Base-by-base conservation (phyloP, 2,329 filamentous ascomycete species). In the Akanthomyces dipterigenus region DNA sequence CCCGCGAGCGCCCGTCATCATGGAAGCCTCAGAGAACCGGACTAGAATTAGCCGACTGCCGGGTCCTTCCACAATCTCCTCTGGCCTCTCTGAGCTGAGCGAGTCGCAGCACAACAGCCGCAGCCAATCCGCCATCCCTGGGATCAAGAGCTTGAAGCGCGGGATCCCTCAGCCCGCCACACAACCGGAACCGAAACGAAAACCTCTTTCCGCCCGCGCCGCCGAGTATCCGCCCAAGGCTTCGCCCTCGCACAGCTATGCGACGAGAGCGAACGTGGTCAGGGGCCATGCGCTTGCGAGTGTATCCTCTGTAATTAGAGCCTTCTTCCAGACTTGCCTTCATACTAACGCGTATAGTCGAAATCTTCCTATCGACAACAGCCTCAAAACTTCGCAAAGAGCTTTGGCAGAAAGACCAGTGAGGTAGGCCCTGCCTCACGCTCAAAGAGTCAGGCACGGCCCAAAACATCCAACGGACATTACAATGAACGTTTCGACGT, bases 401-500 rank as follows among this genome's bases (percentile, higher is more conserved):
- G 83, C 67, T 71, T 85, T 31, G 84, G 86, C 1, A 67, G 74
- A 63, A 73, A 78, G 71, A n/a, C 78, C 83, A 64, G 79, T 82
- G 7, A 77, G 83, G 65, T 74, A 76, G 26, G 77, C 73, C 51
- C 74, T 69, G 64, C 79, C 68, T 70, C 76, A 61, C 75, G 81
- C 63, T 73, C 74, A 18, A 75, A 73, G 62, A 77, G 71, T 60
- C 71, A 76, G 49, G 68, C 69, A 65, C 71, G 71, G 67, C 74
- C 75, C 56, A 69, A 69, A 64, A 75, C 75, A 68, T 71, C 72
- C 70, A 72, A 73, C 72, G 80, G 70, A 70, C 73, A 69, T 57
- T 72, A 76, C 65, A 63, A 77, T 64, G 65, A 75, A 63, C 66
- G 78, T 64, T 93, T 88, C 82, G 91, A 97, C 72, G 86, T 92